A percentile compares a stretch with the other conserved stretches of the same genome.
phyloP scores from a whole-genome alignment of 2,329 filamentous ascomycete genomes.

The Curvularia sp. region DNA sequence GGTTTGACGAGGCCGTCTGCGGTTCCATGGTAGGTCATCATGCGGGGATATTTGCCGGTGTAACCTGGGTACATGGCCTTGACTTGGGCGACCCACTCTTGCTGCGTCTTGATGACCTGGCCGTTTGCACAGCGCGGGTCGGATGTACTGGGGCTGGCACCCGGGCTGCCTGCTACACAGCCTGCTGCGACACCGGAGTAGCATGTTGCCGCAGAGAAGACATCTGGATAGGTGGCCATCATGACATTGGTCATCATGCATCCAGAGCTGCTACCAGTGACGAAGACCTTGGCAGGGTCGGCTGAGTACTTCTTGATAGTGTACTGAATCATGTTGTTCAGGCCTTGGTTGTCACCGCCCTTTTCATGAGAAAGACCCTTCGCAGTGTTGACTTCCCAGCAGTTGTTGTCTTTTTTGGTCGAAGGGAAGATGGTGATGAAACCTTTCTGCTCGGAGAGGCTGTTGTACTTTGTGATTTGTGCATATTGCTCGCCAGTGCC shows the following conservation, averaged over 20 bases:
- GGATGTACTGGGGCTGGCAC: conserved; percentile 25
- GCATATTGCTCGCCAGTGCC: conserved; percentile 50
- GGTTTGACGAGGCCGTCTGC: conserved; percentile 43
- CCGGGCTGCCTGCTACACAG: conserved; percentile 54
- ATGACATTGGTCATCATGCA: conserved; percentile 48
- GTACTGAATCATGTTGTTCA: conserved; percentile 67
- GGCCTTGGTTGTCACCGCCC: conserved; percentile 63
- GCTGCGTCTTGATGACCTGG: conserved; percentile 25
- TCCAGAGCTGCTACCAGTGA: conserved; percentile 37
- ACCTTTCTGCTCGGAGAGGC: conserved; percentile 61
- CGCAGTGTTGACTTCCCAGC: conserved; percentile 66
- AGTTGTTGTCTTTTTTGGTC: conserved; percentile 58
- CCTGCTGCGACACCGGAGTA: conserved; percentile 42
- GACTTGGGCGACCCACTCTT: conserved; percentile 45
- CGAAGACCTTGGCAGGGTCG: conserved; percentile 58
- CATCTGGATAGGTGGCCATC: conserved; percentile 38
- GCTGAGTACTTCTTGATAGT: conserved; percentile 60
- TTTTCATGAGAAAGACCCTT: conserved; percentile 63
- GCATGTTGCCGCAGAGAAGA: conserved; percentile 35
- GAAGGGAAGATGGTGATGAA: conserved; percentile 67
- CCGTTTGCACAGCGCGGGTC: conserved; percentile 35
- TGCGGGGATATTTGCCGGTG: conserved; percentile 43
- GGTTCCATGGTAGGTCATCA: conserved; percentile 50
- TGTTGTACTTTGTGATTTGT: conserved; percentile 28
- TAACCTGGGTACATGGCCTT: conserved; percentile 50